phyloP scores from a whole-genome alignment of 352 stramenopile genomes.

The Pythium dissotocum region DNA sequence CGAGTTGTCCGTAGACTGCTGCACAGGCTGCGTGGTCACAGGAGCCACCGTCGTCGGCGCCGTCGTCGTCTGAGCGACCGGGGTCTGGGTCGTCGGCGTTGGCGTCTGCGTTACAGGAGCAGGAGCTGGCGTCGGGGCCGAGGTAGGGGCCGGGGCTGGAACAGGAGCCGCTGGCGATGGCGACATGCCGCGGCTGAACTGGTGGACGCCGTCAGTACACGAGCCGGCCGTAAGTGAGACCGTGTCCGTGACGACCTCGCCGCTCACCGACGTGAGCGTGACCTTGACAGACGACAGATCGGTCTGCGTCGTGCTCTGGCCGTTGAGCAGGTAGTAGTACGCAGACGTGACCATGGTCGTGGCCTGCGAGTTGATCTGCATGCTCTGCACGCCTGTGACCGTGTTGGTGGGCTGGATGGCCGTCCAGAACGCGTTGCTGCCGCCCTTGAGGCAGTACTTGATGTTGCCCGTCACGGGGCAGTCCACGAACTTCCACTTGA shows the following conservation, averaged over 20 bases:
- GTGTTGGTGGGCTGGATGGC: constrained; percentile 63
- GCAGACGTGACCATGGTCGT: constrained; percentile 61
- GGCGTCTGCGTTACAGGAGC: not conserved
- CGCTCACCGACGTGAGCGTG: constrained; percentile 54
- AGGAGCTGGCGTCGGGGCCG: not conserved
- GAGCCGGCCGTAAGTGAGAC: constrained; percentile 16
- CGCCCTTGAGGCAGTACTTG: constrained; percentile 51
- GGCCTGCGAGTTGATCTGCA: constrained; percentile 49
- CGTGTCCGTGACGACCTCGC: constrained; percentile 33
- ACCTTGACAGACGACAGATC: constrained; percentile 42
- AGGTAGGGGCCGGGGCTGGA: constrained; percentile 3
- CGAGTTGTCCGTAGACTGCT: constrained; percentile 2
- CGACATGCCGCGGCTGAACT: constrained; percentile 16
- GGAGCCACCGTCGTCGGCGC: constrained; percentile 9
- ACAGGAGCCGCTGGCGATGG: constrained; percentile 1
- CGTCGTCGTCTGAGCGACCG: too few species aligned
- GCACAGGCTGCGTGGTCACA: not conserved
- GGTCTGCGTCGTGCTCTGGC: constrained; percentile 26
- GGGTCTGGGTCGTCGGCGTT: not conserved
- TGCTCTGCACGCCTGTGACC: constrained; percentile 44
- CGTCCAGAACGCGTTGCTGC: constrained; percentile 57
- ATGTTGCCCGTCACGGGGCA: constrained; percentile 34
- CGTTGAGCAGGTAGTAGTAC: constrained; percentile 48
- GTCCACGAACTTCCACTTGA: constrained; percentile 44
- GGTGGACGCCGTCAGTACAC: constrained; percentile 15